Evolutionary conservation across 2,329 filamentous ascomycete species (phyloP).

Genomic region (Pseudocercospora macadamiae): DNA sequence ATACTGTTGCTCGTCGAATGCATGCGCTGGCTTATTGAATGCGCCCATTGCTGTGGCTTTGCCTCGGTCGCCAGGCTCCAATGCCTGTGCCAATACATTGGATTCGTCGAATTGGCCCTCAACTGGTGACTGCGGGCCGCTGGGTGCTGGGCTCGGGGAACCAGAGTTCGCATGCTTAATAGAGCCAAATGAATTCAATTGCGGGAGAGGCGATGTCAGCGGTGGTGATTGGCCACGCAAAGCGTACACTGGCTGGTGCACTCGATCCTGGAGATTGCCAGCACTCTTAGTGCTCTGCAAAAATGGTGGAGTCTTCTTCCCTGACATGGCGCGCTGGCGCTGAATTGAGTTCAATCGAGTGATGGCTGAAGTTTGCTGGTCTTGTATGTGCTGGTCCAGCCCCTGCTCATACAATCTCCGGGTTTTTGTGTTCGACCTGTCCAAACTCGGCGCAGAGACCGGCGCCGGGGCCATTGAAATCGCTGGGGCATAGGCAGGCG

Average conservation of each 20-base stretch:
- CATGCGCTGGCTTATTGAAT: constrained; percentile 72
- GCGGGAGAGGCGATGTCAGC: constrained; percentile 41
- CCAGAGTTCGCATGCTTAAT: constrained; percentile 39
- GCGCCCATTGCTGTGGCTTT: constrained; percentile 77
- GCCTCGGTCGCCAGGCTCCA: constrained; percentile 75
- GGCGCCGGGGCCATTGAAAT: constrained; percentile 35
- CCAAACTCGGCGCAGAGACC: constrained; percentile 44
- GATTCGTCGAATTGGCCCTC: constrained; percentile 69
- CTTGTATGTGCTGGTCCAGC: constrained; percentile 75
- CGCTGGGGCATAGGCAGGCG: constrained; percentile 57
- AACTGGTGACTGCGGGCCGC: constrained; percentile 54
- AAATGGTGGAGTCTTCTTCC: constrained; percentile 51
- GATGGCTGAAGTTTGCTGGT: constrained; percentile 75
- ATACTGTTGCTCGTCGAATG: constrained; percentile 85
- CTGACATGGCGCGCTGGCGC: constrained; percentile 59
- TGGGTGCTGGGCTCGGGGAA: constrained; percentile 43
- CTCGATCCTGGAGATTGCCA: constrained; percentile 63
- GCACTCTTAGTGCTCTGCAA: constrained; percentile 57
- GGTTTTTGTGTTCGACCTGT: constrained; percentile 70
- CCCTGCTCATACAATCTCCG: constrained; percentile 82
- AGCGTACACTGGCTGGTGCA: constrained; percentile 34
- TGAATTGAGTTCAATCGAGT: constrained; percentile 79
- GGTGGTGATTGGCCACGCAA: constrained; percentile 46
- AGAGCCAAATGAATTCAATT: constrained; percentile 39
- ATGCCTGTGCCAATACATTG: constrained; percentile 60